Evolutionary conservation across 202 grass and related monocot species (phyloP), one percentile per base, ranked within the genome.

Genomic region (Panicum hallii): DNA sequence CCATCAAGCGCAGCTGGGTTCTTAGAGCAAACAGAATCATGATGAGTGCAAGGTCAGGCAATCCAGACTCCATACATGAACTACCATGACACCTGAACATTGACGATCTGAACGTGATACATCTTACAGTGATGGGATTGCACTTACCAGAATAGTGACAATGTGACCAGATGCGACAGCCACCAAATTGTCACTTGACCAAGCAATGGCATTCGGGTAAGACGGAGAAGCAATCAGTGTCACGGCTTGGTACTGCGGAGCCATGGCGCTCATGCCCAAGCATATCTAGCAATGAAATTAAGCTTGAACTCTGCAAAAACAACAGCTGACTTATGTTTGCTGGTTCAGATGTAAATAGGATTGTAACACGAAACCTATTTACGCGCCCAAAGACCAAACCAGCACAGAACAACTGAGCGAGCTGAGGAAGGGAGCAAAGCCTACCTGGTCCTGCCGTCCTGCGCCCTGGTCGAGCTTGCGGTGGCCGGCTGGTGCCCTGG

Each of bases 141-240:
- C 63, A 72, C 63, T 68, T 89, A 95, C 93, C 82, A 98, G 80
- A 75, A 98, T 95, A 69, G 93, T 95, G 17, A 95, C 72, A 63
- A 93, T 64, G 45, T 90, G 91, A 71, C 89, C 89, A 73, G 89
- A 95, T 61, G 95, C 93, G 67, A 98, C 75, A 54, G 91, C 95
- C 79, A 95, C 88, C 70, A 98, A 76, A 65, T 98, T 98, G 32
- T 98, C 91, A 67, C 63, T 87, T 13, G 95, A 99, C 91, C 91
- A 99, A 60, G 74, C 63, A n/a, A 98, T 92, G 49, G 95, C 87
- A 22, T 92, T 93, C 26, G 87, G 88, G 81, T 95, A 95, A 50
- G 86, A 94, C 2, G 91, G 89, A 40, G 93, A 90, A 67, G 91
- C 81, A 86, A 98, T 87, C 55, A 95, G 70, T 28, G 91, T 83